Conservation (phyloP, 129 eudicot genomes). For the Daucus carota region DNA sequence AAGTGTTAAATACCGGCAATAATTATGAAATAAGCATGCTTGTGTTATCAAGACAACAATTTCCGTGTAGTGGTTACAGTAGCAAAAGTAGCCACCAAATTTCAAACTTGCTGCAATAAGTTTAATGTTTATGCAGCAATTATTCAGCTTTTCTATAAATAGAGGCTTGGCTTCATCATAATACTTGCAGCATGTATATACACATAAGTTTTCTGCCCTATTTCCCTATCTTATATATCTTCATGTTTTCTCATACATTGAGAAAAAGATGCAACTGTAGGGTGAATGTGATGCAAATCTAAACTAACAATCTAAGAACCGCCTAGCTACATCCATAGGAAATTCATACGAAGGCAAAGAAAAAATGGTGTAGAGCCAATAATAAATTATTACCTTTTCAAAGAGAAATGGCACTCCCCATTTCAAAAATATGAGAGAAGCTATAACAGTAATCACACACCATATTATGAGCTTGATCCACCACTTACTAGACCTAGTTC, state of each 20-base stretch:
- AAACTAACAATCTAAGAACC: neutral
- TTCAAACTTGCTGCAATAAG: no score
- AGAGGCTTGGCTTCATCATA: no score
- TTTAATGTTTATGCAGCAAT: no score
- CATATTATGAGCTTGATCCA: slow-evolving; percentile 57
- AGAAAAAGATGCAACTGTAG: neutral
- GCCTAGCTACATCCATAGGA: neutral
- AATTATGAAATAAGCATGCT: no score
- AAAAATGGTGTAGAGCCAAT: neutral
- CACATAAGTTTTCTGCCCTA: no score
- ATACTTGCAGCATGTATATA: no score
- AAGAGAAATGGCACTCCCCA: slow-evolving; percentile 93
- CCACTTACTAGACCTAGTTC: slow-evolving; percentile 40
- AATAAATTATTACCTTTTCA: slow-evolving; percentile 53
- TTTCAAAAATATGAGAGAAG: slow-evolving; percentile 41
- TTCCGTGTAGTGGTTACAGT: no score
- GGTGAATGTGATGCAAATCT: neutral
- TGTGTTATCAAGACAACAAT: no score
- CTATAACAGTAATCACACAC: slow-evolving; percentile 31
- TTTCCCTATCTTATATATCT: no score
- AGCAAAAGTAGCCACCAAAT: no score
- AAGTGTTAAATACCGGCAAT: no score
- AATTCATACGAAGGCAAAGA: neutral
- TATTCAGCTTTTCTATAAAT: no score
- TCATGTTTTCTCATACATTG: neutral